phyloP scores from a whole-genome alignment of 495 filamentous ascomycete species.

The Penicillium robsamsonii region DNA sequence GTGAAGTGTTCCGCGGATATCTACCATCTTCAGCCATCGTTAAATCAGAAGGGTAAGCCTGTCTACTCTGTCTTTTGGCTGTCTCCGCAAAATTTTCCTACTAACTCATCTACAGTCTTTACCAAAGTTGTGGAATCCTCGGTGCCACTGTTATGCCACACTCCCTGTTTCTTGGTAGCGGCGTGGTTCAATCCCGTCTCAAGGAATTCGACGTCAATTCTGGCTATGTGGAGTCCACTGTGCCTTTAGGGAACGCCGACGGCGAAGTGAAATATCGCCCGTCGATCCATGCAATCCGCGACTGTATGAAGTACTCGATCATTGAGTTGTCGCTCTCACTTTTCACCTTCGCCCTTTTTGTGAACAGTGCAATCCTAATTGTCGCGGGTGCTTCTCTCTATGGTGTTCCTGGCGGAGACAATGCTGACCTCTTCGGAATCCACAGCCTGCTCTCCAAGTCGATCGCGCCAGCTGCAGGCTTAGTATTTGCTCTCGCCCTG shows the following conservation, averaged over 20 bases:
- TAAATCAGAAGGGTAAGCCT: conserved; percentile 57
- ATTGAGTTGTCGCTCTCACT: conserved; percentile 71
- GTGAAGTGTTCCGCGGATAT: conserved; percentile 81
- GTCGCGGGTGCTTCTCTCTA: conserved; percentile 80
- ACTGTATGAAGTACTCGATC: conserved; percentile 80
- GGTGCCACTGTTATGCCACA: conserved; percentile 96
- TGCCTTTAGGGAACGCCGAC: conserved; percentile 36
- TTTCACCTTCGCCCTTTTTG: conserved; percentile 92
- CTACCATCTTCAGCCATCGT: conserved; percentile 75
- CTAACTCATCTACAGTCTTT: conserved; percentile 54
- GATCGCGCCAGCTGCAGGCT: conserved; percentile 69
- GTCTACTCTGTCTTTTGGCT: not conserved
- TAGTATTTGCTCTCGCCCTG: conserved; percentile 74
- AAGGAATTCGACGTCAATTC: conserved; percentile 67
- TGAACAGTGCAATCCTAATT: conserved; percentile 89
- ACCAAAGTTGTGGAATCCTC: conserved; percentile 88
- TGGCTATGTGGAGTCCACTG: conserved; percentile 52
- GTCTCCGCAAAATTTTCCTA: not conserved
- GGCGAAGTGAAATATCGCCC: conserved; percentile 69
- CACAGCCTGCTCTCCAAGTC: conserved; percentile 68
- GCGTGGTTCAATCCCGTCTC: conserved; percentile 80
- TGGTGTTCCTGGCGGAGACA: conserved; percentile 49
- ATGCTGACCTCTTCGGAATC: conserved; percentile 79
- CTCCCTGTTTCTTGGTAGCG: conserved; percentile 84
- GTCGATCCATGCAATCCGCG: conserved; percentile 70